A percentile compares a stretch with the other conserved stretches of the same genome.
These are phyloP conservation scores for Eucalyptus polybractea DNA, from an alignment of 345 rosid genomes.

Conservation along the genomic window DNA sequence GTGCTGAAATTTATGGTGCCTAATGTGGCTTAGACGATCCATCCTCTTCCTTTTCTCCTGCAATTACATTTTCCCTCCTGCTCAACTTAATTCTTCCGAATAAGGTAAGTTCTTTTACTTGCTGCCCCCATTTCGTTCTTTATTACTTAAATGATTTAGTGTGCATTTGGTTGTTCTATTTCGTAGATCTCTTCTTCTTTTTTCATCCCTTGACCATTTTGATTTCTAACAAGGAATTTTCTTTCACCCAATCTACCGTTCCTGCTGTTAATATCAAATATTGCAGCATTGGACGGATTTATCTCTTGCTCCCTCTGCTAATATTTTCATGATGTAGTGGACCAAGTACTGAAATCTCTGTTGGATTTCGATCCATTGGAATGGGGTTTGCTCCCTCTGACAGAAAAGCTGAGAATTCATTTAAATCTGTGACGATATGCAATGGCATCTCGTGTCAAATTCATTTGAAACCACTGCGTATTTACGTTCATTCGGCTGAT, in stretches of 20 bases:
- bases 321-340: conserved; percentile 22
- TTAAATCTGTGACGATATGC: neutral
- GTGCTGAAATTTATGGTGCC: neutral
- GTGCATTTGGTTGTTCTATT: neutral
- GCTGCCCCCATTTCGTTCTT: neutral
- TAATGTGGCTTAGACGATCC: neutral
- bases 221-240: neutral
- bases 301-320: neutral
- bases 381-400: conserved; percentile 75
- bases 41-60: neutral
- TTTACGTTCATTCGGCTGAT: no score
- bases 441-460: neutral
- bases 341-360: conserved; percentile 61
- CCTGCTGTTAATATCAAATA: neutral
- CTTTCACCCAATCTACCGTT: neutral
- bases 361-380: conserved; percentile 53
- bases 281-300: neutral
- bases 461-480: no score
- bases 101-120: neutral
- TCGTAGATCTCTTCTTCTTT: neutral
- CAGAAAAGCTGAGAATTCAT: neutral
- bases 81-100: neutral
- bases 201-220: neutral
- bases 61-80: neutral
- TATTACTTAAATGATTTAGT: neutral